A percentile compares a stretch with the other conserved stretches of the same genome.
Conservation (phyloP, 176 grass and related monocot genomes). For the Ampelocalamus luodianensis region DNA sequence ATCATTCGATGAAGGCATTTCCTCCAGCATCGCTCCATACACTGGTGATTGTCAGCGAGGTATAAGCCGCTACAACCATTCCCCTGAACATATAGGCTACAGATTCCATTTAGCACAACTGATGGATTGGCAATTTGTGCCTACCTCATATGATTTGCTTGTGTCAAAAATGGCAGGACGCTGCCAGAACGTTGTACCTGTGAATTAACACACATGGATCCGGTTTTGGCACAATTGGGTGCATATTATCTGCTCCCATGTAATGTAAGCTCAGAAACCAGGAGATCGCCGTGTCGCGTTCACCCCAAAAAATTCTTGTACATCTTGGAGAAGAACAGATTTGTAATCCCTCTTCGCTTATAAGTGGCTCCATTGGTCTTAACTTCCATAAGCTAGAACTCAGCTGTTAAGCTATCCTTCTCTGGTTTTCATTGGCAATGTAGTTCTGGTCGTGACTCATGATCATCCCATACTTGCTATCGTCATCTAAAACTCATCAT, state of each 20-base stretch:
- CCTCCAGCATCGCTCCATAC: slow-evolving; percentile 45
- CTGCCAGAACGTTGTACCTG: slow-evolving; percentile 54
- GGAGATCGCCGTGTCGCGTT: slow-evolving; percentile 27
- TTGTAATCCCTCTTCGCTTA: slow-evolving; percentile 48
- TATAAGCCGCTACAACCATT: slow-evolving; percentile 46
- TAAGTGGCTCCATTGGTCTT: slow-evolving; percentile 36
- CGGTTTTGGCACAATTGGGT: slow-evolving; percentile 56
- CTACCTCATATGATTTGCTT: slow-evolving; percentile 25
- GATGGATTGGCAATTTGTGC: slow-evolving; percentile 46
- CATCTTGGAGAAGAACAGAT: slow-evolving; percentile 54
- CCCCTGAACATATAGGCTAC: slow-evolving; percentile 52
- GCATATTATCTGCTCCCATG: slow-evolving; percentile 54
- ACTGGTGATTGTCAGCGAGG: slow-evolving; percentile 47
- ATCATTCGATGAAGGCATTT: slow-evolving; percentile 43
- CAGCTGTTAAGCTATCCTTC: background rate
- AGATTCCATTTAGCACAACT: slow-evolving; percentile 52
- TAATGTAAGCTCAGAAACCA: slow-evolving; percentile 59
- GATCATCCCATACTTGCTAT: background rate
- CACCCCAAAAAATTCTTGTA: slow-evolving; percentile 50
- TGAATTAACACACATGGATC: slow-evolving; percentile 41
- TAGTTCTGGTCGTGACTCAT: background rate
- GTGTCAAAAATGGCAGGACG: slow-evolving; percentile 56
- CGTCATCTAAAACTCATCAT: background rate
- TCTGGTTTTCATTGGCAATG: background rate
- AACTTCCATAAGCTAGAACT: slow-evolving; percentile 21